Evolutionary conservation across 306 rosid genomes (phyloP), one percentile per base, ranked within the genome.

Genomic region (Sechiopsis laciniata): DNA sequence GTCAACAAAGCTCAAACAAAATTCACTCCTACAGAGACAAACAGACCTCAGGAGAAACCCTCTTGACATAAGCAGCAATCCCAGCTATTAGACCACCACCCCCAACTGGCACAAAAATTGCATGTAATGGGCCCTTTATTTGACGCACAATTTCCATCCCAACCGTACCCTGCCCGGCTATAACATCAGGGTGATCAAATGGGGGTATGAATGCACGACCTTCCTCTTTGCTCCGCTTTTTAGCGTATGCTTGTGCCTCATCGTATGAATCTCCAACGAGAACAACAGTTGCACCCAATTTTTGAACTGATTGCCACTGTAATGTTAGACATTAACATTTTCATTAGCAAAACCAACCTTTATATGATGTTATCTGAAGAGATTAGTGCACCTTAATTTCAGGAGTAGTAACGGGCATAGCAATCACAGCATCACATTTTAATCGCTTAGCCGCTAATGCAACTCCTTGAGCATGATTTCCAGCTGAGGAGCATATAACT

Each of bases 71-170:
- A 62, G 97, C 97, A 63, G 99, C 99, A 81, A 95, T 86, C 51
- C 99, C 99, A 75, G 99, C 96, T 26, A 95, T 89, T 40, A 95
- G 88, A 56, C 99, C 99, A 61, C 99, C 99, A 29, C 99, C 99
- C 48, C 99, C 99, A 20, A 95, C 89, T 0, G 99, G 99, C 82
- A 91, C 99, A 78, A 95, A 95, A 40, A 95, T 91, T 4, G 99
- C 97, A 78, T 88, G 87, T 80, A 91, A 13, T 2, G 92, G 90
- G 60, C 79, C 81, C 64, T 79, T 73, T 57, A 83, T 82, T 77
- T 95, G 99, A 68, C 95, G 92, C 62, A 86, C 79, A 78, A 91
- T 81, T 80, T 95, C 97, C 99, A 91, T 95, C 74, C 99, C 99
- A 32, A 95, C 83, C 0, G 99, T 95, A 78, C 99, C 99, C 80